Evolutionary conservation across 2,329 filamentous ascomycete species (phyloP).

Genomic region (Basipetospora chlamydospora): DNA sequence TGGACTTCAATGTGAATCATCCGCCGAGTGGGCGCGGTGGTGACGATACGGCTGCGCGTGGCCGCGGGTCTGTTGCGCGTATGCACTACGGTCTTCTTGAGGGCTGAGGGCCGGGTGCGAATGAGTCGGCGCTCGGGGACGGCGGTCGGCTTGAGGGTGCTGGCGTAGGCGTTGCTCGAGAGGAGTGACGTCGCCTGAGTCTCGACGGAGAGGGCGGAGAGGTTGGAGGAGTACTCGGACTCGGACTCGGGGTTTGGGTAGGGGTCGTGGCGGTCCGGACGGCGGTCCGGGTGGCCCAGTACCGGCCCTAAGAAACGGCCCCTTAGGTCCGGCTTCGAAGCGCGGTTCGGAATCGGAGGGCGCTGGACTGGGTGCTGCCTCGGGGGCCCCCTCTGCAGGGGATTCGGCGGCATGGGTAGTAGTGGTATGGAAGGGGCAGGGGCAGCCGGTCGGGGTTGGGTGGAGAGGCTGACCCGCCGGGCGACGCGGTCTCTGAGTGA

Average conservation of each 20-base stretch:
- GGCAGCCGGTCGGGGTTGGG: not conserved
- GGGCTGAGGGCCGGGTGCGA: not conserved
- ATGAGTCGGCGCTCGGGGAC: not conserved
- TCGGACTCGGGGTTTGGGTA: not conserved
- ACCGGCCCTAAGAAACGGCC: too few relatives aligned
- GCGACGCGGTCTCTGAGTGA: not conserved
- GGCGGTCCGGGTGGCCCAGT: too few relatives aligned
- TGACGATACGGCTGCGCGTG: not conserved
- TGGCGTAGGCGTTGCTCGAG: not conserved
- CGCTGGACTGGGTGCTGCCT: not conserved
- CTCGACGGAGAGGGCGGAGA: conserved; percentile 3
- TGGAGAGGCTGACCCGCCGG: conserved; percentile 1
- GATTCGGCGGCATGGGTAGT: not conserved
- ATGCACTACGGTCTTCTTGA: not conserved
- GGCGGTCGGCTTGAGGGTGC: not conserved
- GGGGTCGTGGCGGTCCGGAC: not conserved
- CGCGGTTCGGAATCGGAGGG: not conserved
- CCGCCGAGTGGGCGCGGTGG: not conserved
- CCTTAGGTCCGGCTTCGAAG: not conserved
- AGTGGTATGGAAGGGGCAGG: not conserved
- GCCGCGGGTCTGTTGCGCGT: not conserved
- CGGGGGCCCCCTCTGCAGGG: not conserved
- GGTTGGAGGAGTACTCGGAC: conserved; percentile 3
- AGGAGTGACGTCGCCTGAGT: conserved; percentile 3
- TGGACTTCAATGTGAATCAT: conserved; percentile 6